A percentile compares a stretch with the other conserved stretches of the same genome.
Evolutionary conservation across 78 protist species (phyloP).

Genomic region (Dictyostelium brefeldianum): DNA sequence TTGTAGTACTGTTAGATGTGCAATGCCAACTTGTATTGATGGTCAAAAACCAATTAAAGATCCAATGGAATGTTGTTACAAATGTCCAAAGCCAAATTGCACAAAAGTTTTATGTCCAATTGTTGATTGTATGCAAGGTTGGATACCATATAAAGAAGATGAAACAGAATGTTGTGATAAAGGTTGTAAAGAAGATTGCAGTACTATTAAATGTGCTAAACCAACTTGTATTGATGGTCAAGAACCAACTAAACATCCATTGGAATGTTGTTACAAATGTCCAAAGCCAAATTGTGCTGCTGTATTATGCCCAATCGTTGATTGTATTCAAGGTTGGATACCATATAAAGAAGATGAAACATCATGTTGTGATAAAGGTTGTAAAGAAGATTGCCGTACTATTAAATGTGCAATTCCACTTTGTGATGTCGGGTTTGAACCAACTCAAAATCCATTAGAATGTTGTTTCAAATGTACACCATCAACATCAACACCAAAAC

Average conservation of each 20-base stretch:
- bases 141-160: neutral
- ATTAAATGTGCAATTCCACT: neutral
- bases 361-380: neutral
- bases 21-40: neutral
- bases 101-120: neutral
- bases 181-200: too few species aligned
- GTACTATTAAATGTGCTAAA: neutral
- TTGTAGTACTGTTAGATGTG: neutral
- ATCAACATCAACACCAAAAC: too few species aligned
- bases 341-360: neutral
- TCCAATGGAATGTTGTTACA: neutral
- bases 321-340: neutral
- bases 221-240: neutral
- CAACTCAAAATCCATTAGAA: neutral
- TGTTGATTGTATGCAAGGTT: slow-evolving; percentile 12
- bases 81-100: neutral
- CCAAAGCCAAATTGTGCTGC: neutral
- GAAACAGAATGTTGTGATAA: too few species aligned
- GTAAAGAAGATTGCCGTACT: neutral
- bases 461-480: neutral
- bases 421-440: neutral
- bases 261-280: neutral
- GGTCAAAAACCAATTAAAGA: neutral
- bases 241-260: neutral
- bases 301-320: neutral